Percentiles rank a stretch among this genome's conserved stretches.
Conservation (phyloP, 441 rosid species). For the Metrosideros polymorpha region DNA sequence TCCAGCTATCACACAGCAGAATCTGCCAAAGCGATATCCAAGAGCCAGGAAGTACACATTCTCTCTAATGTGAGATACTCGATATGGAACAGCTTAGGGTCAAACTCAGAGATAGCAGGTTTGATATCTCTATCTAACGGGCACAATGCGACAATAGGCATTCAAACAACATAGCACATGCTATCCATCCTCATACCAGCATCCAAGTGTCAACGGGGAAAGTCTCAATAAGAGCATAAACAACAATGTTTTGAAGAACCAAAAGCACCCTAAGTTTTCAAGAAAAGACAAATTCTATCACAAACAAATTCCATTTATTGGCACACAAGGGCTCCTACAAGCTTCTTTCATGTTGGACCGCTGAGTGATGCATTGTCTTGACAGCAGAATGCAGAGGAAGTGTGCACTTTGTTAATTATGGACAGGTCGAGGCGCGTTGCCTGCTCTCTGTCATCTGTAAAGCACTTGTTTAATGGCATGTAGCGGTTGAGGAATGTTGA, state of each 20-base stretch:
- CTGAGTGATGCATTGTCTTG: neutral
- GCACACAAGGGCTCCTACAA: neutral
- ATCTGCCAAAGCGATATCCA: neutral
- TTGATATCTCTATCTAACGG: neutral
- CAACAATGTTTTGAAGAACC: neutral
- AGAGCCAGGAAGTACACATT: neutral
- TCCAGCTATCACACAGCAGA: neutral
- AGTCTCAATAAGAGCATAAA: neutral
- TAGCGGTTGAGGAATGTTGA: neutral
- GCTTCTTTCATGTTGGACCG: neutral
- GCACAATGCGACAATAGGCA: neutral
- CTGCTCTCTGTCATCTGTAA: neutral
- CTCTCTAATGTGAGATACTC: neutral
- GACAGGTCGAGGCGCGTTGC: neutral
- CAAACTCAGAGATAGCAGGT: neutral
- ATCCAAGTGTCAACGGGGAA: neutral
- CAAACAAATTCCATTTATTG: neutral
- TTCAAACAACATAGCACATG: neutral
- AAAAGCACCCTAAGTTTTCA: neutral
- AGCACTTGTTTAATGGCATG: neutral
- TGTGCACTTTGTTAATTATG: neutral
- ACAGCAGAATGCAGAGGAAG: neutral
- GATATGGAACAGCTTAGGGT: neutral
- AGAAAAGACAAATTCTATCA: neutral
- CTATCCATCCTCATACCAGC: neutral